phyloP scores from a whole-genome alignment of 192 early-diverging fungal genomes.

The Glomus cerebriforme region DNA sequence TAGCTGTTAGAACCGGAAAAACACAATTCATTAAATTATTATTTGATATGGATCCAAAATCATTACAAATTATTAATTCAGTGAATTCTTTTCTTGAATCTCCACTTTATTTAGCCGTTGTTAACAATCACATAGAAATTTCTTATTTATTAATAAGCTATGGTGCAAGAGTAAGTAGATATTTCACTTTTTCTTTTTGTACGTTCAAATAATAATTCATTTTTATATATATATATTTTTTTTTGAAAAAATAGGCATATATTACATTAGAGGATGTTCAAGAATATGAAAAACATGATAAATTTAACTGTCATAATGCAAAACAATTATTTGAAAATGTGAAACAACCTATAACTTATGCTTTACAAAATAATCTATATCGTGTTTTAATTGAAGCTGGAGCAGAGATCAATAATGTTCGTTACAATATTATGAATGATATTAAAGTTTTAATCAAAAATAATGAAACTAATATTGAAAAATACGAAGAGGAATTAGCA shows the following conservation, averaged over 20 bases:
- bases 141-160: neutral
- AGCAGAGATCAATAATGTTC: neutral
- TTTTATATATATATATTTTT: neutral
- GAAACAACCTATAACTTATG: neutral
- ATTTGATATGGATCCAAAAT: conserved; percentile 6
- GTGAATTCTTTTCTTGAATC: neutral
- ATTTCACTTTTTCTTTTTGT: neutral
- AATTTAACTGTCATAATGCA: too few species aligned
- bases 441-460: too few species aligned
- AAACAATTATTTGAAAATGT: neutral
- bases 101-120: neutral
- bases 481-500: too few species aligned
- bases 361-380: neutral
- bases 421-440: too few species aligned
- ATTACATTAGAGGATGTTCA: conserved; percentile 6
- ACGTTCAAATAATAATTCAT: neutral
- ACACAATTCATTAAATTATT: conserved; percentile 7
- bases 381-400: conserved; percentile 6
- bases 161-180: conserved; percentile 13
- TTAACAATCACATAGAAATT: neutral
- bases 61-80: neutral
- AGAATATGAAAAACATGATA: neutral
- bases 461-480: too few species aligned
- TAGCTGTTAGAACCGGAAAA: neutral
- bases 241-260: neutral